Evolutionary conservation across 2,329 filamentous ascomycete genomes (phyloP).

Genomic region (Ophioceras dolichostomum): DNA sequence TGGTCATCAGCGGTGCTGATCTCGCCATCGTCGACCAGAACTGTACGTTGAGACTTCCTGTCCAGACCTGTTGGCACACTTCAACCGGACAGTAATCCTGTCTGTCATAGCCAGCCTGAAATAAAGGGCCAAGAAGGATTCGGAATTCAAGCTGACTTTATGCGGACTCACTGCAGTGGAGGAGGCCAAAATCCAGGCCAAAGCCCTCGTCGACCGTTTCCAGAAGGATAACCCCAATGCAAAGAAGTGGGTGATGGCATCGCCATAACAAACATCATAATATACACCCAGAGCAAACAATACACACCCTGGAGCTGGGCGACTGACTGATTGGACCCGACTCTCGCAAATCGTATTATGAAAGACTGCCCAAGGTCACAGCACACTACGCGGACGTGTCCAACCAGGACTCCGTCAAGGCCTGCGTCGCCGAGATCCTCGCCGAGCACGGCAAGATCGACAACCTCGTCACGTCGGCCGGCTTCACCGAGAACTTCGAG

Average conservation of each 20-base stretch:
- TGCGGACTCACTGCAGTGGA: constrained; percentile 44
- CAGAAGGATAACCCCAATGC: constrained; percentile 67
- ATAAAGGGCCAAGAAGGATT: not conserved
- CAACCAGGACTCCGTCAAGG: constrained; percentile 64
- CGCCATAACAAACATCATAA: not conserved
- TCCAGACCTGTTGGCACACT: no score
- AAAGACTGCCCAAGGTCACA: constrained; percentile 60
- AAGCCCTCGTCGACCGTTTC: constrained; percentile 63
- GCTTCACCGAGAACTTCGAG: constrained; percentile 92
- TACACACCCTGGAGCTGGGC: no score
- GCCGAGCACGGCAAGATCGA: constrained; percentile 70
- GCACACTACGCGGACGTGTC: constrained; percentile 86
- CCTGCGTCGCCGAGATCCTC: constrained; percentile 59
- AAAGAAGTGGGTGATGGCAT: constrained; percentile 40
- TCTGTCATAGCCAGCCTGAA: no score
- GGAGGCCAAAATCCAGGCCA: constrained; percentile 68
- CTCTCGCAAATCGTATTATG: no score
- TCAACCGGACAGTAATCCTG: no score
- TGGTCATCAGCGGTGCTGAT: constrained; percentile 79
- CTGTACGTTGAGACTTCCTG: constrained; percentile 39
- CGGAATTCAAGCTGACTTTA: not conserved
- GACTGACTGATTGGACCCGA: no score
- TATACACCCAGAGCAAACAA: not conserved
- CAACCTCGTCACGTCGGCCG: constrained; percentile 88
- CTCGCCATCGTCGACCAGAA: constrained; percentile 92